Evolutionary conservation across 768 basidiomycete genomes (phyloP).

Genomic region (Suillus brevipes): DNA sequence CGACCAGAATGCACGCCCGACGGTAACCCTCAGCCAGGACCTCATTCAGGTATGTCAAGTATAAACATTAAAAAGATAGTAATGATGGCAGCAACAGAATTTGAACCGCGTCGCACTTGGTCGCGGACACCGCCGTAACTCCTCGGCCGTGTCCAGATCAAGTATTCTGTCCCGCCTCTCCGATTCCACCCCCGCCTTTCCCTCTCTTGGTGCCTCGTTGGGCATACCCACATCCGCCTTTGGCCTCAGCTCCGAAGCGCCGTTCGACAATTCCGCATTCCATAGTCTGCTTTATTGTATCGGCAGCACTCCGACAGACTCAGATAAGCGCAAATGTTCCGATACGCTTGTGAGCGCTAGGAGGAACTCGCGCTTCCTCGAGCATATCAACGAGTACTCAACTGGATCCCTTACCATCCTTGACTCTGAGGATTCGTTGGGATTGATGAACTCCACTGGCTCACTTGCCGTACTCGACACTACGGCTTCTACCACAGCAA

Average conservation of each 20-base stretch:
- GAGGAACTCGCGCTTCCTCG: slow-evolving; percentile 23
- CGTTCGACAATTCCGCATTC: slow-evolving; percentile 25
- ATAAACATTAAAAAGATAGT: neutral
- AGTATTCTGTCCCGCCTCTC: slow-evolving; percentile 28
- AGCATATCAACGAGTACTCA: slow-evolving; percentile 20
- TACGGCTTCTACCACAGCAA: slow-evolving; percentile 11
- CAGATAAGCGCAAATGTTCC: slow-evolving; percentile 14
- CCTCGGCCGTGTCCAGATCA: slow-evolving; percentile 22
- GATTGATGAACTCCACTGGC: neutral
- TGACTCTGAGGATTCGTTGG: neutral
- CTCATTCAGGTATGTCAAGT: slow-evolving; percentile 27
- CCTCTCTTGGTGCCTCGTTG: slow-evolving; percentile 5
- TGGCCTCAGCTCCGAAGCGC: slow-evolving; percentile 12
- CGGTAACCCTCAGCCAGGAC: slow-evolving; percentile 28
- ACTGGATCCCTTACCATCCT: slow-evolving; percentile 13
- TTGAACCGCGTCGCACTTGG: slow-evolving; percentile 17
- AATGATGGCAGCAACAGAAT: slow-evolving; percentile 21
- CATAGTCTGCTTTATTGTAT: slow-evolving; percentile 11
- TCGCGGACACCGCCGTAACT: slow-evolving; percentile 20
- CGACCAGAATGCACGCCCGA: slow-evolving; percentile 9
- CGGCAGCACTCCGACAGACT: neutral
- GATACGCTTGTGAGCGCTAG: neutral
- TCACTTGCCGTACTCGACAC: slow-evolving; percentile 14
- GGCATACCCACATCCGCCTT: neutral
- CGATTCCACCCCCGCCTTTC: slow-evolving; percentile 15